Base-by-base conservation (phyloP, 2,329 filamentous ascomycete genomes). In the Rhinocladiella mackenziei region DNA sequence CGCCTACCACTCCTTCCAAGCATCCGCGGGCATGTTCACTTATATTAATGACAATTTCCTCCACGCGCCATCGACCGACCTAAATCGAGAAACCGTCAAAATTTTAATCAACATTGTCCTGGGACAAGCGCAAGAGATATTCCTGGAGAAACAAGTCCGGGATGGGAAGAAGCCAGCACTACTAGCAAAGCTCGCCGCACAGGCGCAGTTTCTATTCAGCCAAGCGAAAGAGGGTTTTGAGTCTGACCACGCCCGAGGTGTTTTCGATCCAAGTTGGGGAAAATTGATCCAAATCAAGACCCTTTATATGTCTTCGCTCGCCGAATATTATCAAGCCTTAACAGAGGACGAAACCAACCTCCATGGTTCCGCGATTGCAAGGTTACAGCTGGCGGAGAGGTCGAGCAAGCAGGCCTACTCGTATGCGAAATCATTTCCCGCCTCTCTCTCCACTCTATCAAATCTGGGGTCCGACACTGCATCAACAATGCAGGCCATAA, bases 1-100 rank as follows among this genome's bases (percentile, higher is more conserved):
- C 10, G 88, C 92, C 13, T 98, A 97, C 64, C 91, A 98, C 66
- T 96, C 89, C 14, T 97, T 97, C 70, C 92, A 98, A 66, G 92
- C 92, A 29, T 89, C 91, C 5, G 92, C 92, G 7, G 92, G 92
- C 70, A 98, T 98, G 92, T 98, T 97, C 66, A 97, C 91, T 40
- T 98, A 98, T 61, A 98, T 98, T 71, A 98, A 98, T 67, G 92
- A 98, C 69, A 98, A 98, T 70, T 98, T 98, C 64, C 73, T 98
- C 25, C 92, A 98, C 60, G 92, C 92, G 1, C 92, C 94, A 1
- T 96, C 89, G 6, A 89, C 87, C n/a, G 92, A 98, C 61, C 70
- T 98, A 35, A 97, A 89, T 64, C 75, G 92, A 49, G 91, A 98
- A 38, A 98, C 92, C 0, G 88, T 98, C 60, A 96, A 96, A 70